A percentile compares a stretch with the other conserved stretches of the same genome.
Conservation (phyloP, 225 moss, liverwort and hornwort species). For the Marchantia paleacea region DNA sequence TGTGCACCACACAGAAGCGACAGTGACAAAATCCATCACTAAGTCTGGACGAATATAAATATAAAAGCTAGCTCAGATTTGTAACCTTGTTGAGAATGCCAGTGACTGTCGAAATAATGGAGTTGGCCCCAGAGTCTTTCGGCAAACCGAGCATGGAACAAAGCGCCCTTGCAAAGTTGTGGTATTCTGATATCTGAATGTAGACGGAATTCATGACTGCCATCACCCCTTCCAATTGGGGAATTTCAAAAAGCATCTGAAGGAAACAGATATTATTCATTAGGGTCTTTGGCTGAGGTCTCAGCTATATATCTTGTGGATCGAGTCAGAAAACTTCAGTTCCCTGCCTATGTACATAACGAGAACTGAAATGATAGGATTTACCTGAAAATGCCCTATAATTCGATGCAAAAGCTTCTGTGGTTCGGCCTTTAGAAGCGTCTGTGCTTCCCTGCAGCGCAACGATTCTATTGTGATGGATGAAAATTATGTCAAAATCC, state of each 20-base stretch:
- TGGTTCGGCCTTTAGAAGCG: conserved; percentile 59
- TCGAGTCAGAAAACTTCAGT: neutral
- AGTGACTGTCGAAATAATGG: conserved; percentile 70
- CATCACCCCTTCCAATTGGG: conserved; percentile 74
- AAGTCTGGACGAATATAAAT: neutral
- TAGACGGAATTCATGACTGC: conserved; percentile 82
- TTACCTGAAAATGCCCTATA: conserved; percentile 78
- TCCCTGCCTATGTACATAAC: neutral
- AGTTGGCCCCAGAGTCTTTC: conserved; percentile 76
- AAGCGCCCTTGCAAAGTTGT: conserved; percentile 74
- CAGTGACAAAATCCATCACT: neutral
- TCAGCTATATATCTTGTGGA: neutral
- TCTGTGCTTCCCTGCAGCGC: conserved; percentile 57
- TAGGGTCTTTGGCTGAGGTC: neutral
- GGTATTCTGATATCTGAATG: conserved; percentile 89
- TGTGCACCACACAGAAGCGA: neutral
- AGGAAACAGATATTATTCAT: neutral
- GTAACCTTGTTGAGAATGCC: conserved; percentile 44
- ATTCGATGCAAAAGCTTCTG: conserved; percentile 76
- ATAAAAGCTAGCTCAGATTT: conserved; percentile 10
- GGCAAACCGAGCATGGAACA: conserved; percentile 80
- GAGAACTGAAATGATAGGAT: neutral
- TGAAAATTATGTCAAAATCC: neutral
- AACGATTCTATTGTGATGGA: neutral
- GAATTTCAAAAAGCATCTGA: conserved; percentile 86